phyloP scores from a whole-genome alignment of 148 eudicot species.

The Cornus suecica region DNA sequence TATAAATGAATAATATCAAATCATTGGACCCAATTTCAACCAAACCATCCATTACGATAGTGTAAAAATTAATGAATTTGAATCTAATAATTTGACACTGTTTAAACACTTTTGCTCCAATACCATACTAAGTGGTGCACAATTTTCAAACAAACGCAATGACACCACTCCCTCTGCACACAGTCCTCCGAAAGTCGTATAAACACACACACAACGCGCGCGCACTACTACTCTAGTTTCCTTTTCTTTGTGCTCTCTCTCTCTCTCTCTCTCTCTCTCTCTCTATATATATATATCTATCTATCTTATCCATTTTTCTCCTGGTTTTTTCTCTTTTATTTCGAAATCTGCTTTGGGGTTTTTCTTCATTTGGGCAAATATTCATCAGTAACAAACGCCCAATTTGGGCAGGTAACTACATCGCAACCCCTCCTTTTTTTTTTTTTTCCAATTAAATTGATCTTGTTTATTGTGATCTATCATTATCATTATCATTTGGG shows the following conservation, averaged over 20 bases:
- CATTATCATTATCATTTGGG: not conserved
- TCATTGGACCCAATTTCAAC: no score
- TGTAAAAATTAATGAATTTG: no score
- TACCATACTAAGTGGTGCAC: no score
- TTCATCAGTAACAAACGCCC: not conserved
- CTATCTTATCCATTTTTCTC: not conserved
- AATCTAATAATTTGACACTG: no score
- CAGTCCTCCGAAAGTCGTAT: no score
- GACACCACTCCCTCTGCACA: no score
- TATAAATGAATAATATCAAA: no score
- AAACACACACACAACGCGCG: no score
- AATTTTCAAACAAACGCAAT: no score
- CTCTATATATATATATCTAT: no score
- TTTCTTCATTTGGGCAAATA: not conserved
- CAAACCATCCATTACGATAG: no score
- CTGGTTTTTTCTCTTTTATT: not conserved
- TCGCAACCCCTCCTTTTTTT: not conserved
- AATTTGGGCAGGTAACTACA: conserved; percentile 13
- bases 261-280: not conserved
- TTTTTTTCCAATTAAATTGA: not conserved
- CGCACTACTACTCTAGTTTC: not conserved
- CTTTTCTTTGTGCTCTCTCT: not conserved
- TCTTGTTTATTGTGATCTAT: conserved; percentile 1
- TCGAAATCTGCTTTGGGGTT: not conserved
- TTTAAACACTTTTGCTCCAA: no score